Base-by-base conservation (phyloP, 2,329 filamentous ascomycete species). In the Alternaria alternata region DNA sequence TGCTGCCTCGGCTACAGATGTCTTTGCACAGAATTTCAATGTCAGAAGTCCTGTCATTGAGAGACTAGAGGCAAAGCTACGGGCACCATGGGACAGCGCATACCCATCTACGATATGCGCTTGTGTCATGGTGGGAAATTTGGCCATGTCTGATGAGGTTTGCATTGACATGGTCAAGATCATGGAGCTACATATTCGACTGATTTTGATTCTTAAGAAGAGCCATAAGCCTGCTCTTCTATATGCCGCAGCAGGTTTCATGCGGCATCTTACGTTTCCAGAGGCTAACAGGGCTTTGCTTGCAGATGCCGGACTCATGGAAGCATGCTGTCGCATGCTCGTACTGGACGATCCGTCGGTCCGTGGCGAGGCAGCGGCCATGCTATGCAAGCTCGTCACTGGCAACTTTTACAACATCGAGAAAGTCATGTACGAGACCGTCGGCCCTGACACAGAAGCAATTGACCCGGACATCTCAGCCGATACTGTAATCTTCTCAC, bases 41-140 rank as follows among this genome's bases (percentile, higher is more conserved):
- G 54, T 75, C 39, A 58, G 62, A 32, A 75, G 68, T 47, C 67
- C 70, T 7, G 64, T 75, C 8, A 65, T 77, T 9, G 66, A 71
- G 38, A 72, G 69, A 32, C 48, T 76, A 11, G 69, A 64, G 43
- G 63, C 72, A 4, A 75, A 71, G 39, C 44, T 77, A 22, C 57
- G 64, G 18, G 62, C 64, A 16, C 48, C 64, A 36, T 58, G 57
- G 47, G 54, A 55, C 42, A 57, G 55, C 20, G 60, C 60, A 24
- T 63, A 64, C 4, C 76, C 73, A 39, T 75, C 70, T 6, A 72
- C 67, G 2, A 73, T 78, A 36, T 78, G 72, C 43, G 69, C 71
- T 32, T 79, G 75, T 53, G 72, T 79, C 39, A 74, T 77, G 46
- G 71, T 79, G n/a, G 78, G 77, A 4, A 79, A 79, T 43, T 57